These are phyloP conservation scores for Chrysopogon serrulatus DNA, from an alignment of 176 grass and related monocot species.

Conservation along the genomic window DNA sequence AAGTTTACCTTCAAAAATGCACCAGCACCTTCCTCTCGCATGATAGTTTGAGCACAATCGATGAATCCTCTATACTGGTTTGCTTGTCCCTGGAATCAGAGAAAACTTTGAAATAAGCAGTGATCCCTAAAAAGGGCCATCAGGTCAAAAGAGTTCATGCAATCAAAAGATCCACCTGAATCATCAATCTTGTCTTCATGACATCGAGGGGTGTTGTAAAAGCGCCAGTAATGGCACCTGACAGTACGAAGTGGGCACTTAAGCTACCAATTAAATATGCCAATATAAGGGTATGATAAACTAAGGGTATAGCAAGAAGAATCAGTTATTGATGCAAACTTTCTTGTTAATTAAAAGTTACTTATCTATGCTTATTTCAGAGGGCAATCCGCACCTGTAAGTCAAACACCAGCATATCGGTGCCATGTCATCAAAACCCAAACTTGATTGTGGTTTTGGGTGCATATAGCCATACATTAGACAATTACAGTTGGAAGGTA, in stretches of 20 bases:
- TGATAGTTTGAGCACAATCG: slow-evolving; percentile 64
- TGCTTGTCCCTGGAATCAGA: slow-evolving; percentile 30
- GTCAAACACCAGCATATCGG: not conserved
- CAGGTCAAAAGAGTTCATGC: not conserved
- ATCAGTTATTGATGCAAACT: not conserved
- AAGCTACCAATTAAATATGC: not conserved
- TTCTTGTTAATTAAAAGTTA: not conserved
- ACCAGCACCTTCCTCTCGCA: slow-evolving; percentile 58
- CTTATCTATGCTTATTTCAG: not conserved
- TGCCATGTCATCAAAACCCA: not conserved
- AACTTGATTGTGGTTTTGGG: not conserved
- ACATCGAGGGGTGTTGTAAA: slow-evolving; percentile 87
- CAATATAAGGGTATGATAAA: not conserved
- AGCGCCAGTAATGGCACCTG: slow-evolving; percentile 78
- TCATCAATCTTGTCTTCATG: slow-evolving; percentile 90
- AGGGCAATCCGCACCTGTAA: not conserved
- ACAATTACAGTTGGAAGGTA: not conserved
- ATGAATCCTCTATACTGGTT: slow-evolving; percentile 60
- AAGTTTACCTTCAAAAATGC: slow-evolving; percentile 61
- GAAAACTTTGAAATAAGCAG: not conserved
- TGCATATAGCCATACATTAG: slow-evolving; percentile 4
- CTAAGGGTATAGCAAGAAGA: not conserved
- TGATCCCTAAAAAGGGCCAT: not conserved
- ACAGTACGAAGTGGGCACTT: not conserved
- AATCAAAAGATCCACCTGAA: slow-evolving; percentile 56